Base-by-base conservation (phyloP, 148 eudicot genomes). In the Pharnaceum exiguum region DNA sequence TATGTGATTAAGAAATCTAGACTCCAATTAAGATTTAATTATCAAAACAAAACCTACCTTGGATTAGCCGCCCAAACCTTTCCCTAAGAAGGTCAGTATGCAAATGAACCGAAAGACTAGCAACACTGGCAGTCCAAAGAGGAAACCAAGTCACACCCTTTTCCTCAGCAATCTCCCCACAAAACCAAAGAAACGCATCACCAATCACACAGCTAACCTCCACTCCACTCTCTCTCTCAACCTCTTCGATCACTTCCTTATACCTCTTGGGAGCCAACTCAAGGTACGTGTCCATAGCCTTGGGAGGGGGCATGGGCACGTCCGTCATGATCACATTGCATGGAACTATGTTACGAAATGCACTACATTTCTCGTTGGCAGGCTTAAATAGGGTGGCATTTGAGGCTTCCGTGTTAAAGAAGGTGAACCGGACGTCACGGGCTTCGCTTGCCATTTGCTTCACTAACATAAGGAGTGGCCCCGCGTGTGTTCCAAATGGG, bases 131-230 rank as follows among this genome's bases (percentile, higher is more conserved):
- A 1, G 72, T 57, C 77, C 73, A 77, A 11, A 73, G 16, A 7
- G 79, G 33, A 33, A 77, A 31, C 87, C 93, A 85, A 21, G 69
- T 19, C 26, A 72, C 70, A 0, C 62, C 63, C 21, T 29, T 60
- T 35, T 75, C 75, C 52, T 70, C 60, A 5, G 85, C 85, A 54
- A 79, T 28, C 7, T 72, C 83, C 7, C 57, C 45, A 3, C 75
- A 54, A 49, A 76, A 82, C 87, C 87, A 79, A 17, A 82, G 36
- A 27, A 85, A 85, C 0, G 87, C 79, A 24, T 85, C 91, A 0
- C 68, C 21, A 17, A 85, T 15, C n/a, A 85, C 44, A 17, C 79
- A 82, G 7, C 48, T 65, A 10, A 82, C 51, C 28, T 40, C 40
- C 62, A 29, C 40, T 24, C 91, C 91, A 0, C 29, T 66, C n/a